phyloP scores from a whole-genome alignment of 768 basidiomycete genomes.

The Suillus variegatus region DNA sequence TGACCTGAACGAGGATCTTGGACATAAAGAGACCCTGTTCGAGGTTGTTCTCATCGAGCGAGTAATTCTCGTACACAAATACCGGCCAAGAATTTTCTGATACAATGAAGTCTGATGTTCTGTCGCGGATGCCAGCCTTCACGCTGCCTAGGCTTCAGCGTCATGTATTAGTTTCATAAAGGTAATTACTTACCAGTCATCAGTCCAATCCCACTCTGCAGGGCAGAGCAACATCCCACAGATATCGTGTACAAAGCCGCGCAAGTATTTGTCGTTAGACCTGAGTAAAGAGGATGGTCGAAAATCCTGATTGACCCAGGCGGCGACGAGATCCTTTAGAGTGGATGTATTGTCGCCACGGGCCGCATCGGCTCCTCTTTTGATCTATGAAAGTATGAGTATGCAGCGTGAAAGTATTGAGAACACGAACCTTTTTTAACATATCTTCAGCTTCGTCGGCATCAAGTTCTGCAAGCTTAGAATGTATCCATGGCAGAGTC shows the following conservation, averaged over 20 bases:
- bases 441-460: background rate
- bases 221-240: slow-evolving; percentile 5
- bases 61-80: background rate
- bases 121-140: slow-evolving; percentile 6
- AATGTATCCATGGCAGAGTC: background rate
- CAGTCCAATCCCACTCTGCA: background rate
- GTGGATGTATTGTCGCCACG: background rate
- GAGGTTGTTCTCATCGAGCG: accelerated
- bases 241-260: background rate
- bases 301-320: background rate
- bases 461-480: background rate
- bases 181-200: background rate
- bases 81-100: slow-evolving; percentile 16
- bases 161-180: no score
- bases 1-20: background rate
- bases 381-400: background rate
- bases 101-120: slow-evolving; percentile 7
- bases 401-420: background rate
- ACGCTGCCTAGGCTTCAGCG: background rate
- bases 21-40: background rate
- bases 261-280: background rate
- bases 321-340: background rate
- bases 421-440: background rate
- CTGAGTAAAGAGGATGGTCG: background rate
- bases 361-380: background rate